Evolutionary conservation across 2,329 filamentous ascomycete species (phyloP).

Genomic region (Aspergillus eucalypticola): DNA sequence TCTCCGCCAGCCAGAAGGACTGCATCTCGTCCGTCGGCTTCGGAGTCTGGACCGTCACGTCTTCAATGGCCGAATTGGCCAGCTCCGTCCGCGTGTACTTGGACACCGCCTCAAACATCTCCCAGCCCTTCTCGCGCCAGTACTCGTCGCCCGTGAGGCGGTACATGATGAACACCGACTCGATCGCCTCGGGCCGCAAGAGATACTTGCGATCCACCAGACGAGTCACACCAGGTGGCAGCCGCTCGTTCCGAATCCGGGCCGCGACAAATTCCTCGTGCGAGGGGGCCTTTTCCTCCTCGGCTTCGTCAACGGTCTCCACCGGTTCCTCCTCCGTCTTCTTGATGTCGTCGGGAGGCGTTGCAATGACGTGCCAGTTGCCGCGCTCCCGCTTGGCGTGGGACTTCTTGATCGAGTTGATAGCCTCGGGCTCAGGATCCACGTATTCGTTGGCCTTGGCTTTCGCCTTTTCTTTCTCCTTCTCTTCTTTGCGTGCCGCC

Average conservation of each 20-base stretch:
- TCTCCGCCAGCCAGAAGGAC: slow-evolving; percentile 68
- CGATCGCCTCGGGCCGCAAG: slow-evolving; percentile 70
- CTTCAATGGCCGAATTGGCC: slow-evolving; percentile 66
- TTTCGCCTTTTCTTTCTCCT: not conserved
- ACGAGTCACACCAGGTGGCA: slow-evolving; percentile 45
- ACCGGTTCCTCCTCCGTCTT: not conserved
- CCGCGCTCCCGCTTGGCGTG: slow-evolving; percentile 19
- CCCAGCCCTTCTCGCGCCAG: slow-evolving; percentile 71
- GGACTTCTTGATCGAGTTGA: slow-evolving; percentile 5
- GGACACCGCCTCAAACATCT: slow-evolving; percentile 68
- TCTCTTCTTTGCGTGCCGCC: slow-evolving; percentile 26
- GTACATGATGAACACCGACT: slow-evolving; percentile 77
- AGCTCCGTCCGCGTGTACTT: slow-evolving; percentile 61
- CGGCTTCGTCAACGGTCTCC: slow-evolving; percentile 5
- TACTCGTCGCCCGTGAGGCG: slow-evolving; percentile 67
- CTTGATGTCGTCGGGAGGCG: not conserved
- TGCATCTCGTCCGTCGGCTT: slow-evolving; percentile 65
- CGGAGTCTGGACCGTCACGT: slow-evolving; percentile 58
- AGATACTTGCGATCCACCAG: slow-evolving; percentile 43
- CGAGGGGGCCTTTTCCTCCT: slow-evolving; percentile 24
- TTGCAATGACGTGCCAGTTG: slow-evolving; percentile 23
- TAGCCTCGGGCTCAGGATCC: not conserved
- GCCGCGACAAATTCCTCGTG: slow-evolving; percentile 43
- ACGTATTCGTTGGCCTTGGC: not conserved
- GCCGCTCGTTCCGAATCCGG: slow-evolving; percentile 45